Evolutionary conservation across 257 asterid genomes (phyloP).

Genomic region (Marsdenia floribunda): DNA sequence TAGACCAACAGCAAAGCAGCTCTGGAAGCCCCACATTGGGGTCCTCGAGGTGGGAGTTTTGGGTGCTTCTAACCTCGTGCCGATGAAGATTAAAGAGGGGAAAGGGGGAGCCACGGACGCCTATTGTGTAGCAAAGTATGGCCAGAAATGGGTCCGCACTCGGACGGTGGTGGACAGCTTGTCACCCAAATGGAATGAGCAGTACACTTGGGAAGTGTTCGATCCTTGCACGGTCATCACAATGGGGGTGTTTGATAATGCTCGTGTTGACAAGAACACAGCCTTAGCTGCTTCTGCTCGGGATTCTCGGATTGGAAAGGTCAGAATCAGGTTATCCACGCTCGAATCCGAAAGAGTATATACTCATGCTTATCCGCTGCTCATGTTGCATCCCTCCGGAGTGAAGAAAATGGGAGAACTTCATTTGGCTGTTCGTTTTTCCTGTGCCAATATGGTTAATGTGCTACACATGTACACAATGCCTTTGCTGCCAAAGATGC

Average conservation of each 20-base stretch:
- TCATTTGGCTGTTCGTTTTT: constrained; percentile 79
- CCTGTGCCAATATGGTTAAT: constrained; percentile 67
- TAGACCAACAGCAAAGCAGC: constrained; percentile 81
- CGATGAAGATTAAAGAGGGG: constrained; percentile 75
- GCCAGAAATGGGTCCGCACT: constrained; percentile 84
- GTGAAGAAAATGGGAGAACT: constrained; percentile 92
- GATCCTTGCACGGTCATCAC: constrained; percentile 92
- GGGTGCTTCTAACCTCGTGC: constrained; percentile 69
- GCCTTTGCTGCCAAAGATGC: constrained; percentile 89
- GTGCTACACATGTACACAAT: constrained; percentile 60
- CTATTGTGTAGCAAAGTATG: constrained; percentile 77
- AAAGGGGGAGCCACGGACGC: constrained; percentile 76
- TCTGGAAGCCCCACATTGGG: constrained; percentile 86
- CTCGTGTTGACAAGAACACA: constrained; percentile 53
- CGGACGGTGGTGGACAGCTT: constrained; percentile 74
- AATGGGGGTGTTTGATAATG: constrained; percentile 69
- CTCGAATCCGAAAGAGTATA: constrained; percentile 74
- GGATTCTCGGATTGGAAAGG: constrained; percentile 73
- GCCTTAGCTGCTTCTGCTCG: constrained; percentile 27
- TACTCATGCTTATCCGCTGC: constrained; percentile 77
- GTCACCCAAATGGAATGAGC: constrained; percentile 86
- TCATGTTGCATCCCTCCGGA: constrained; percentile 79
- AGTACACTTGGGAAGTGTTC: constrained; percentile 87
- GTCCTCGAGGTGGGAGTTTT: constrained; percentile 81
- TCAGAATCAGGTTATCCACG: constrained; percentile 68